Evolutionary conservation across 208 protist genomes (phyloP).

Genomic region (Trypanosoma mega): DNA sequence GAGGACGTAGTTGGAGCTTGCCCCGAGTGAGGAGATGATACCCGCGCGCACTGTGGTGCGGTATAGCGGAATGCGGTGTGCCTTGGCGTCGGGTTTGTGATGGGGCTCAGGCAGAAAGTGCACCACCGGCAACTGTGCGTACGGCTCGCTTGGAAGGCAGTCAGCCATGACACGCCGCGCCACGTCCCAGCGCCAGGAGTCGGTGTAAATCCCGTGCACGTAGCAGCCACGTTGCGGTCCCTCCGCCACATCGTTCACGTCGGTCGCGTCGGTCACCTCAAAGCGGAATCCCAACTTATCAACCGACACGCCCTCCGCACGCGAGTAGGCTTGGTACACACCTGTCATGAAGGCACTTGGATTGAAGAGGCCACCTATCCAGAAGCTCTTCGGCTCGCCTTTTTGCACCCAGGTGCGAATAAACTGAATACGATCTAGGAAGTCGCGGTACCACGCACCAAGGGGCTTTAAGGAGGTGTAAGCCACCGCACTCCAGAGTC

Average conservation of each 20-base stretch:
- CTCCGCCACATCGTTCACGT: constrained; percentile 47
- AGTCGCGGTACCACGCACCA: constrained; percentile 95
- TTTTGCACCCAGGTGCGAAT: constrained; percentile 93
- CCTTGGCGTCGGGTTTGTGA: constrained; percentile 62
- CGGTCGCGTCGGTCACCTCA: constrained; percentile 68
- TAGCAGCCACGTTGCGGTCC: constrained; percentile 93
- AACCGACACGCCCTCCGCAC: constrained; percentile 95
- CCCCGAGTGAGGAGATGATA: constrained; percentile 94
- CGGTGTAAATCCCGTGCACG: constrained; percentile 96
- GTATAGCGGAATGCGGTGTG: constrained; percentile 93
- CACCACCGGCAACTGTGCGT: constrained; percentile 90
- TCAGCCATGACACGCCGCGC: constrained; percentile 79
- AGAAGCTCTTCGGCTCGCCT: constrained; percentile 93
- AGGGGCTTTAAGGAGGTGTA: constrained; percentile 98
- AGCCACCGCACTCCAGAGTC: constrained; percentile 87
- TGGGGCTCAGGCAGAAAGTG: constrained; percentile 94
- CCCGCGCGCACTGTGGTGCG: constrained; percentile 94
- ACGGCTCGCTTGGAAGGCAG: constrained; percentile 87
- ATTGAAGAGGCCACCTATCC: constrained; percentile 98
- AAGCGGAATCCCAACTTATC: constrained; percentile 95
- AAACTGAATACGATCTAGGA: constrained; percentile 92
- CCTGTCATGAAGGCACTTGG: constrained; percentile 99
- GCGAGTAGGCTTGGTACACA: constrained; percentile 94
- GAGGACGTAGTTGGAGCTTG: constrained; percentile 95
- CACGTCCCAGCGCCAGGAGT: constrained; percentile 95